These are phyloP conservation scores for Metarhizium rileyi DNA, from an alignment of 2,329 filamentous ascomycete genomes.

Conservation along the genomic window DNA sequence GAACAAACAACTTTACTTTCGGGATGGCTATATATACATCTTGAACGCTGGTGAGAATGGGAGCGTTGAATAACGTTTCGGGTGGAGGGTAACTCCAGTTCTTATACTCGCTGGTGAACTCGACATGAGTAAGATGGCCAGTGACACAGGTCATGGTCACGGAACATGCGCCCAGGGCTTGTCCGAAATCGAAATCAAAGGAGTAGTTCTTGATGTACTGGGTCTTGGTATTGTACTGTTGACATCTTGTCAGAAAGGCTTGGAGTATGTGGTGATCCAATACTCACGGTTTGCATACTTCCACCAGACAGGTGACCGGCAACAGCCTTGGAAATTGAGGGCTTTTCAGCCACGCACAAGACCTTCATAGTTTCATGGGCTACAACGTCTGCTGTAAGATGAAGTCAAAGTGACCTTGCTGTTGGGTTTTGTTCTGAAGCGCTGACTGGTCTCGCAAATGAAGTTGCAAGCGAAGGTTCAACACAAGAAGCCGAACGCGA, in stretches of 20 bases:
- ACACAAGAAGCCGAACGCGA: background rate
- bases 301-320: conserved; percentile 82
- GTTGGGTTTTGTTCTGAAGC: background rate
- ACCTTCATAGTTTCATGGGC: conserved; percentile 32
- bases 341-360: conserved; percentile 56
- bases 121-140: conserved; percentile 74
- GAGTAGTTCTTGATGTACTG: conserved; percentile 89
- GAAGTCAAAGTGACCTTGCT: background rate
- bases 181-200: conserved; percentile 81
- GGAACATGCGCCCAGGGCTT: conserved; percentile 66
- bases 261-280: background rate
- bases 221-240: conserved; percentile 57
- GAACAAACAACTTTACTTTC: background rate
- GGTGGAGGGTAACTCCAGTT: conserved; percentile 78
- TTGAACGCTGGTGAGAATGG: conserved; percentile 57
- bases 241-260: conserved; percentile 12
- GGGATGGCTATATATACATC: conserved; percentile 36
- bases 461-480: background rate
- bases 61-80: conserved; percentile 69
- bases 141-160: conserved; percentile 92
- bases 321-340: conserved; percentile 91
- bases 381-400: background rate
- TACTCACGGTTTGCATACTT: conserved; percentile 54
- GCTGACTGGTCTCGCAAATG: background rate
- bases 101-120: conserved; percentile 66